Base-by-base conservation (phyloP, 2,329 filamentous ascomycete species). In the Macrophomina tecta region DNA sequence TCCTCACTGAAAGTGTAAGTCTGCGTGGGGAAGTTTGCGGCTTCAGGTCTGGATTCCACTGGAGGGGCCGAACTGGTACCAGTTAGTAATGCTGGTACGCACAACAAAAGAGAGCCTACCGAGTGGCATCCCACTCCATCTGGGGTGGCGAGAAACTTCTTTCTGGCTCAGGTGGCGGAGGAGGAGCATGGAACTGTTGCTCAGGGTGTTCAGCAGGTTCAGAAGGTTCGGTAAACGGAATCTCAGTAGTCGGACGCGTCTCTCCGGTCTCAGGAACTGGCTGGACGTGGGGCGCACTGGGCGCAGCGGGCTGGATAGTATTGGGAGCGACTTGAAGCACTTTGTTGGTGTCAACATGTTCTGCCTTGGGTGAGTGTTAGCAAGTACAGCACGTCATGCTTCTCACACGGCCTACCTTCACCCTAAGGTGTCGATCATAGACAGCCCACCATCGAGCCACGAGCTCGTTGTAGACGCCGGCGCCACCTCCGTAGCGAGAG, bases 371-470 rank as follows among this genome's bases (percentile, higher is more conserved):
- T 36, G 5, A 8, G 16, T 14, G 46, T 60, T 48, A 66, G 56
- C 30, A 45, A 14, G 7, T 14, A 18, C 23, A 18, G 23, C 6
- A 38, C 7, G 45, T 23, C 23, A 2, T 12, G 6, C 5, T 18
- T 12, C 9, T 28, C 23, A 16, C 14, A 42, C 53, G 8, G 30
- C 49, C 30, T 56, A 63, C 65, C 49, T 62, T 55, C 16, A 46
- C 34, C 62, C 86, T 85, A 76, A 96, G 94, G 81, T 98, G 94
- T 69, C 87, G 85, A 79, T 98, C 94, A 76, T 97, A 97, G 49
- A 97, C 91, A 52, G 93, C 88, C 94, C 94, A 99, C 95, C 95
- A 99, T 74, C 89, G 87, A 68, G 89, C 90, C 49, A 93, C 81
- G 82, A 98, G 90, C 79, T 97, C 91, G 75, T 92, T 89, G 76